Conservation (phyloP, 2,329 filamentous ascomycete species). For the Tolypocladium amazonense region DNA sequence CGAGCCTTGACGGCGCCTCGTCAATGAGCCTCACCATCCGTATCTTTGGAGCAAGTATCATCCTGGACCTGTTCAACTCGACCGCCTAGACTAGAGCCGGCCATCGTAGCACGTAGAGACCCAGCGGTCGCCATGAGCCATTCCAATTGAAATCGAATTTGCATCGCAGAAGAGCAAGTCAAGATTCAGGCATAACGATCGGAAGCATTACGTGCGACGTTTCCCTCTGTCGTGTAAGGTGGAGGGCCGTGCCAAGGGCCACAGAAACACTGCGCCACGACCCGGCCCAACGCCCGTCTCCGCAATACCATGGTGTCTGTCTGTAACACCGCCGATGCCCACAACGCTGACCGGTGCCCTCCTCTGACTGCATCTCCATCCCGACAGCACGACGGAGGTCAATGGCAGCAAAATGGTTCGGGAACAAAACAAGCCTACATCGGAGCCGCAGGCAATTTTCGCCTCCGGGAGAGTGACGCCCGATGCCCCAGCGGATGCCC, state of each 20-base stretch:
- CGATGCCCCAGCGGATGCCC: slow-evolving; percentile 16
- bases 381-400: neutral
- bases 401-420: neutral
- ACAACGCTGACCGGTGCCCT: neutral
- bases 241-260: neutral
- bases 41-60: neutral
- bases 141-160: neutral
- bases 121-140: neutral
- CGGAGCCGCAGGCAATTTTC: slow-evolving; percentile 15
- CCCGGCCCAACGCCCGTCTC: neutral
- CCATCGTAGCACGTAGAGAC: neutral
- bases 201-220: neutral
- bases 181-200: neutral
- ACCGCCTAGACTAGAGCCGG: neutral
- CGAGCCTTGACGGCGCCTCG: neutral
- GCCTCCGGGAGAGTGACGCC: slow-evolving; percentile 8
- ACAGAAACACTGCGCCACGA: neutral
- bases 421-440: neutral
- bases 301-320: neutral
- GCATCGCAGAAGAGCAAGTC: neutral
- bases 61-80: neutral
- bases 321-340: neutral
- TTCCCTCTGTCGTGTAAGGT: neutral
- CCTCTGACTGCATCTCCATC: neutral
- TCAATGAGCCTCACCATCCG: neutral